Evolutionary conservation across 208 protist species (phyloP), one percentile per base, ranked within the genome.

Genomic region (Trypanosoma melophagium): DNA sequence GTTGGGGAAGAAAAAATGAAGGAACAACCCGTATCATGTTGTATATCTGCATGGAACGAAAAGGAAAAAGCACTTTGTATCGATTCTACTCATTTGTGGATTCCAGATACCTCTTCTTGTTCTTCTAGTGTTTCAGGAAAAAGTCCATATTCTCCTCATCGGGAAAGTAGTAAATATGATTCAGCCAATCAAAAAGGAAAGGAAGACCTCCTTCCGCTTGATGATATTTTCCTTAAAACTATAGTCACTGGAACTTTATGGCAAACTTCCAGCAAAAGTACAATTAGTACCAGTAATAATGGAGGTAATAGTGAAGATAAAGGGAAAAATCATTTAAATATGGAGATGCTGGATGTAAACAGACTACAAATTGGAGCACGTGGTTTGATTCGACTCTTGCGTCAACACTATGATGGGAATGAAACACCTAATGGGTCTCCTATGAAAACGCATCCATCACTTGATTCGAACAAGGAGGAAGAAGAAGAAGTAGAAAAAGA

Each of bases 181-280:
- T 35, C 44, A 9, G 45, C 25, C n/a, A 7, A 13, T 2, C 22
- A 53, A 16, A 22, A 17, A 16, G 13, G 16, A 12, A 47, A 57
- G 2, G 50, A 65, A 41, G 49, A 59, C 0, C 22, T 24, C 14
- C 17, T 49, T 52, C 24, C 57, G 14, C 41, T 71, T 45, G 50
- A 65, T 58, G 24, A 64, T 19, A 38, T 38, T 9, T 59, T 64
- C 59, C 44, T 71, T n/a, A 45, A 62, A 21, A 56, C 28, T n/a
- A 35, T 71, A 7, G 35, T 71, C 4, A 24, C n/a, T 28, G 66
- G 45, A 7, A 51, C 57, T 42, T n/a, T 71, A 10, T 71, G 66
- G 66, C 28, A 35, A 35, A 35, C 28, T 5, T 35, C 28, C 28
- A 35, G 28, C 28, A 47, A 41, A 28, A n/a, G 7, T 24, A 28